phyloP scores from a whole-genome alignment of 371 early-diverging fungal species.

The Apophysomyces ossiformis region DNA sequence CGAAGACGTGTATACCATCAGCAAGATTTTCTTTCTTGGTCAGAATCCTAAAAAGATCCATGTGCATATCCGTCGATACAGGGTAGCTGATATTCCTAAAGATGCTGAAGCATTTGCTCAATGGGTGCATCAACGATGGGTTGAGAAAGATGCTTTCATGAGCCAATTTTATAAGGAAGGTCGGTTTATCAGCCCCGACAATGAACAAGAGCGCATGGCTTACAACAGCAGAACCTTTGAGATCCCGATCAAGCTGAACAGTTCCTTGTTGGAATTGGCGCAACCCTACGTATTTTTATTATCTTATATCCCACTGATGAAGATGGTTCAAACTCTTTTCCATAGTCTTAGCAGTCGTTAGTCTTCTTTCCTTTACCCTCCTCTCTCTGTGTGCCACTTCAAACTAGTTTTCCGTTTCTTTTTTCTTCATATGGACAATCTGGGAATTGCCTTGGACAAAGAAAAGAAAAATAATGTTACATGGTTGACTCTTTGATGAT shows the following conservation, averaged over 20 bases:
- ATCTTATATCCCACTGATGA: constrained; percentile 31
- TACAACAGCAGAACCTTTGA: constrained; percentile 19
- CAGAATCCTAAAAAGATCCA: constrained; percentile 70
- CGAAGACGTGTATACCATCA: constrained; percentile 72
- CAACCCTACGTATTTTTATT: constrained; percentile 37
- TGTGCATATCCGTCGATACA: constrained; percentile 72
- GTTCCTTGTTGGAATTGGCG: constrained; percentile 29
- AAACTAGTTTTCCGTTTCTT: too few relatives aligned
- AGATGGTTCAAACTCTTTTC: constrained; percentile 8
- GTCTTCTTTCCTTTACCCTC: too few relatives aligned
- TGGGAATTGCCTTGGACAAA: too few relatives aligned
- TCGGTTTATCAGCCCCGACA: constrained; percentile 54
- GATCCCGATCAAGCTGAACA: constrained; percentile 32
- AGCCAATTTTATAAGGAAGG: constrained; percentile 77
- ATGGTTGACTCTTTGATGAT: too few relatives aligned
- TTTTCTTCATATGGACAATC: too few relatives aligned
- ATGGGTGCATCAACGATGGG: constrained; percentile 81
- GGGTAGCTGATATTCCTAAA: constrained; percentile 68
- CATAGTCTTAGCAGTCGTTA: not conserved
- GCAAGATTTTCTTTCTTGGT: constrained; percentile 65
- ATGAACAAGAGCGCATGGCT: constrained; percentile 15
- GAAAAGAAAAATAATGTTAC: too few relatives aligned
- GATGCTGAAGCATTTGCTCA: constrained; percentile 65
- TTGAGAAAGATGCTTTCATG: constrained; percentile 88
- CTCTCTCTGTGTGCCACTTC: too few relatives aligned